Evolutionary conservation across 129 eudicot species (phyloP), one percentile per base, ranked within the genome.

Genomic region (Solidago caesia): DNA sequence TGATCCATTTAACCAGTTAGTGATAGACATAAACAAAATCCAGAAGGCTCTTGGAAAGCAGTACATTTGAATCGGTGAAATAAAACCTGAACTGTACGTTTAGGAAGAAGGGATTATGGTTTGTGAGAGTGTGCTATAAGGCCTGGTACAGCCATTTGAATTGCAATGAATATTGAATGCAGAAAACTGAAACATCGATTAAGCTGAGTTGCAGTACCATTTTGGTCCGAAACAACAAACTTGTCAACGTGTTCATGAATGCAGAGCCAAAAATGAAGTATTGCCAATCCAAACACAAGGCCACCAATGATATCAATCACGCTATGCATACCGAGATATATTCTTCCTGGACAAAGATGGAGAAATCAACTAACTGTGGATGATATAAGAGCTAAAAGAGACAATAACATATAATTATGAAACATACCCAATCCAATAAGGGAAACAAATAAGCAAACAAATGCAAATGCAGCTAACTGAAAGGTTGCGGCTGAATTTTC

Each of bases 321-420:
- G 58, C 99, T 89, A 80, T 95, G 99, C 99, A 95, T 95, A 57
- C 97, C 99, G 9, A 95, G 95, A 84, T 95, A 95, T 59, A 91
- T 78, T 83, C 97, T 83, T 77, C 97, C 99, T 95, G 67, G 33
- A 41, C 75, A 76, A 57, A 39, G 48, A 62, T 59, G n/a, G 15
- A 58, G 74, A 48, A 10, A 10, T 69, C 62, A 78, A 73, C 52
- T 72, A 5, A 12, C 41, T 33, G 48, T 43, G 27, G 13, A 47
- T 16, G 12, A 29, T 4, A 81, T 51, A 60, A 0, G 21, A 55
- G 39, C 14, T 55, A 42, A 46, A 56, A 48, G 7, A 29, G 77
- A 21, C 8, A 13, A 68, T 5, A 41, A 83, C 7, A 53, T 4
- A 11, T 68, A 7, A 66, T 61, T 45, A 42, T 57, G n/a, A 51